These are phyloP conservation scores for Ophiosphaerella herpotricha DNA, from an alignment of 2,329 filamentous ascomycete species.

Conservation along the genomic window DNA sequence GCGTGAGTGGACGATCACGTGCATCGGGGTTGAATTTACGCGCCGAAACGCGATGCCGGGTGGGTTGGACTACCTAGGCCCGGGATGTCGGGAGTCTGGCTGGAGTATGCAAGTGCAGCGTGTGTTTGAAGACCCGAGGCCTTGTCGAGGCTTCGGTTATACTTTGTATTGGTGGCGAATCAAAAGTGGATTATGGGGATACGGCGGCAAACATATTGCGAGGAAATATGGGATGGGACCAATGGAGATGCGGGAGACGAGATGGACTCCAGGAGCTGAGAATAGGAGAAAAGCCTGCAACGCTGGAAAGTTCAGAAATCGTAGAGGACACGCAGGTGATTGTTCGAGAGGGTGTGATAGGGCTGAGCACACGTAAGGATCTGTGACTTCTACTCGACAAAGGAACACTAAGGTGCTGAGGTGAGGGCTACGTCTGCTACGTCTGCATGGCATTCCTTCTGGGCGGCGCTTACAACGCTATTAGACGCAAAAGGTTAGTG, in stretches of 20 bases:
- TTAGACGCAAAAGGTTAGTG: too few species aligned
- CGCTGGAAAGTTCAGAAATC: neutral
- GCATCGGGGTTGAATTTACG: slow-evolving; percentile 6
- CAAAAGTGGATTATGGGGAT: neutral
- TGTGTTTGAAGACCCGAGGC: slow-evolving; percentile 7
- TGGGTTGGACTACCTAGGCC: too few species aligned
- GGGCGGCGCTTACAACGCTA: slow-evolving; percentile 21
- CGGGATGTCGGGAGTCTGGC: neutral
- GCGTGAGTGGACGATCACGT: slow-evolving; percentile 2
- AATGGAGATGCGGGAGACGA: neutral
- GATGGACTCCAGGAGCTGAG: neutral
- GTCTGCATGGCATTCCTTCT: slow-evolving; percentile 9
- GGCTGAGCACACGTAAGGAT: slow-evolving; percentile 3
- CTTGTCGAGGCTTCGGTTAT: neutral
- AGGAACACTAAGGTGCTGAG: slow-evolving; percentile 13
- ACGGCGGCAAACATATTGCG: slow-evolving; percentile 8
- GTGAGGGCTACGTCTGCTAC: neutral
- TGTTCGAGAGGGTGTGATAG: slow-evolving; percentile 1
- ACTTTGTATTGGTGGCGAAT: neutral
- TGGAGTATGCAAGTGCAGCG: slow-evolving; percentile 1
- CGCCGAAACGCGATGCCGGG: neutral
- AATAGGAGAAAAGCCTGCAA: neutral
- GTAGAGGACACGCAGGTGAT: neutral
- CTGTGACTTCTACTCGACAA: neutral
- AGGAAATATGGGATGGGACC: slow-evolving; percentile 8